Conservation (phyloP, 78 protist species). For the Isochrysis galbana region DNA sequence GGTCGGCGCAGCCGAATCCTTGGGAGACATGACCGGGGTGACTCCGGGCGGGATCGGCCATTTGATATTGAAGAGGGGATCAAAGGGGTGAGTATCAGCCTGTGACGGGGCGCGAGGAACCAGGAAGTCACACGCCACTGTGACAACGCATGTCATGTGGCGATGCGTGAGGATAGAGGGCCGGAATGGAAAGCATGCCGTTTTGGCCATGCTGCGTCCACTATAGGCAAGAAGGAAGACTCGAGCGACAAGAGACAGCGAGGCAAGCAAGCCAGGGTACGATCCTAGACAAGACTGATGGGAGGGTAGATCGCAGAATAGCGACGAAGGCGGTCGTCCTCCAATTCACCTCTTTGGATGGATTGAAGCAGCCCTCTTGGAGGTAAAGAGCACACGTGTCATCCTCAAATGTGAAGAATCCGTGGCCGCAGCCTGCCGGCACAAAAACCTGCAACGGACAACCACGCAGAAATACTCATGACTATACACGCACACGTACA, state of each 20-base stretch:
- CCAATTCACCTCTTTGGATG: background rate
- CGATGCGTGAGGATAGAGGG: no score
- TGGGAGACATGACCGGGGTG: background rate
- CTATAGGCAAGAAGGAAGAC: no score
- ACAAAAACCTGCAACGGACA: background rate
- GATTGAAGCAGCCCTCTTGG: slow-evolving; percentile 29
- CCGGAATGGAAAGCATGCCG: no score
- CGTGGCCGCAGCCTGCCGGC: slow-evolving; percentile 39
- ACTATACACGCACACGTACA: background rate
- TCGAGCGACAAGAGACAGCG: no score
- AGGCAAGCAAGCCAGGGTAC: no score
- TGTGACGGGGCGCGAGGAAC: background rate
- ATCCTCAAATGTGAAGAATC: slow-evolving; percentile 23
- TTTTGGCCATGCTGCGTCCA: no score
- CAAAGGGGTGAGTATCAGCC: background rate
- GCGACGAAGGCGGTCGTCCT: no score
- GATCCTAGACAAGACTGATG: no score
- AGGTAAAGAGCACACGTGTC: slow-evolving; percentile 23
- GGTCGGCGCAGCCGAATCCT: no score
- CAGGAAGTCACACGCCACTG: no score
- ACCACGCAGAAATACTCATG: background rate
- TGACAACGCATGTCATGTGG: no score
- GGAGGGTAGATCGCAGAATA: no score
- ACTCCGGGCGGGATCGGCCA: slow-evolving; percentile 4
- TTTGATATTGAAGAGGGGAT: background rate